Evolutionary conservation across 768 basidiomycete genomes (phyloP), one percentile per base, ranked within the genome.

Genomic region (Pluteus cervinus): DNA sequence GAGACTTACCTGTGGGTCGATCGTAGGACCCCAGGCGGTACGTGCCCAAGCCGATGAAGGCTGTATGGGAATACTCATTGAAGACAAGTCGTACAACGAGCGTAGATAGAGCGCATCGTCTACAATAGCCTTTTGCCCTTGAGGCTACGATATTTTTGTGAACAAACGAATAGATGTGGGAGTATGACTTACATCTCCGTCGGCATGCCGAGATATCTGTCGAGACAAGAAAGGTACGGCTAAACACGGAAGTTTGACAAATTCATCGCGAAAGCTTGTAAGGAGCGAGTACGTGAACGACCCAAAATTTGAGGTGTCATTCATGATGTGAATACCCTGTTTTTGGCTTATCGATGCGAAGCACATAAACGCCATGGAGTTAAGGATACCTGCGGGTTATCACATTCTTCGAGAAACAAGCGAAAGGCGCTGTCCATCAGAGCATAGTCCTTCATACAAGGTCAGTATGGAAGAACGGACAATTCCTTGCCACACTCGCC

Each of bases 381-480:
- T 37, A 29, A 23, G 31, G 35, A 37, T 45, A 83, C 86, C 74
- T 87, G 86, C 10, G 81, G 65, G 36, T 72, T 71, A 52, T 87
- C 73, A 50, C 83, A 85, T 46, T 86, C 85, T 52, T 90, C 86
- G 4, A 84, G 67, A 38, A 83, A 73, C 11, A 69, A 60, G 12
- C 86, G 71, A 36, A 88, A 63, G 9, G 76, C 65, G 4, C 72
- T 76, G 29, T 88, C 85, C 74, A 86, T 79, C 33, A 87, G 49
- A 34, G 71, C 71, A n/a, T 58, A 59, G 29, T 76, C 71, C 85
- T 87, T 40, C n/a, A n/a, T n/a, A 37, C 16, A 25, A 38, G 21
- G 18, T 22, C 14, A 34, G 40, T 11, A 29, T 22, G 5, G 14
- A 24, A 35, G 12, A 33, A n/a, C 14, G 23, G 30, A 39, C 4